phyloP scores from a whole-genome alignment of 78 protist genomes.

The Pigoraptor vietnamica region DNA sequence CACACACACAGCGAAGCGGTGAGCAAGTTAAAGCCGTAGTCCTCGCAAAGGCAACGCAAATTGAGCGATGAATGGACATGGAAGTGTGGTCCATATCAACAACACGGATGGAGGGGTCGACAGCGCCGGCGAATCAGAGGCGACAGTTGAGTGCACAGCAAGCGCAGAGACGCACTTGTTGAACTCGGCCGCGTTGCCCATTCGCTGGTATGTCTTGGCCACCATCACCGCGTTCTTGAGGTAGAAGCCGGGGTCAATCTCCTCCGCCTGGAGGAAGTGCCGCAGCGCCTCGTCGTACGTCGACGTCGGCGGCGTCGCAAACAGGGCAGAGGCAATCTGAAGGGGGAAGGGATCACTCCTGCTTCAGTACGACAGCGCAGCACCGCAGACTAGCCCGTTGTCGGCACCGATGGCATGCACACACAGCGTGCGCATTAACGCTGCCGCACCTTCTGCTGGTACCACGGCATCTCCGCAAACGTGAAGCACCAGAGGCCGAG shows the following conservation, averaged over 20 bases:
- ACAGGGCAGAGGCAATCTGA: slow-evolving; percentile 25
- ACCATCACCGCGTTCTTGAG: slow-evolving; percentile 13
- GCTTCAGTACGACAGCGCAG: neutral
- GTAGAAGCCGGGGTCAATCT: slow-evolving; percentile 28
- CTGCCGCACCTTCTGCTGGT: neutral
- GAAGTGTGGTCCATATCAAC: neutral
- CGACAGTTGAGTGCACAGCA: neutral
- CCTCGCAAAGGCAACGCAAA: neutral
- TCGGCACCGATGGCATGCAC: neutral
- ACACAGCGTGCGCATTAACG: neutral
- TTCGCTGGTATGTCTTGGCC: slow-evolving; percentile 7
- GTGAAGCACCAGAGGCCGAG: slow-evolving; percentile 31
- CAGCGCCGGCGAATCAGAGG: too few species aligned
- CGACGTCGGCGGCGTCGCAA: slow-evolving; percentile 30
- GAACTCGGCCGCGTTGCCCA: slow-evolving; percentile 3
- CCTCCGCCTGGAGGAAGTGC: slow-evolving; percentile 25
- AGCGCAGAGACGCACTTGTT: neutral
- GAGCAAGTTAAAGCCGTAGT: neutral
- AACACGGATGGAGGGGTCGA: neutral
- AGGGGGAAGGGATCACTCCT: neutral
- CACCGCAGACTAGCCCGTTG: too few species aligned
- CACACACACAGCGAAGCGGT: neutral
- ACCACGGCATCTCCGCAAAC: slow-evolving; percentile 34
- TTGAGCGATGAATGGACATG: neutral
- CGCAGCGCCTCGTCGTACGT: slow-evolving; percentile 37